Evolutionary conservation across 768 basidiomycete genomes (phyloP).

Genomic region (Piloderma croceum): DNA sequence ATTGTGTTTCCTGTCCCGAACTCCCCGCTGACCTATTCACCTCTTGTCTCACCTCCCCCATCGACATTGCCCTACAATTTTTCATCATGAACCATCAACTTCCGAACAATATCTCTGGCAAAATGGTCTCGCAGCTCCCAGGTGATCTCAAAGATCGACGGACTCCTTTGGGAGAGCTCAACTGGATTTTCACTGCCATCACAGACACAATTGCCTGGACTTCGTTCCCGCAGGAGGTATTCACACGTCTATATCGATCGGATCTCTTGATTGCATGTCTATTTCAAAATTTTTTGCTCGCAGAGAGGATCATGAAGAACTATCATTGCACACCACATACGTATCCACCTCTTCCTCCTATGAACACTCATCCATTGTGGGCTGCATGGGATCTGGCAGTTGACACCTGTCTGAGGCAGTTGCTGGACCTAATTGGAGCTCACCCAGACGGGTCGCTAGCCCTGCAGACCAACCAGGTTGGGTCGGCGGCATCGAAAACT

Average conservation of each 20-base stretch:
- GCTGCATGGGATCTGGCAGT: constrained; percentile 97
- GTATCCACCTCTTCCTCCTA: constrained; percentile 83
- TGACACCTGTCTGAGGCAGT: constrained; percentile 86
- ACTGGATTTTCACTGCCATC: constrained; percentile 99
- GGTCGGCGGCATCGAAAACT: constrained; percentile 17
- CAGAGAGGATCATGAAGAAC: constrained; percentile 96
- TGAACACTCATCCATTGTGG: constrained; percentile 97
- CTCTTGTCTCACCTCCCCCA: constrained; percentile 94
- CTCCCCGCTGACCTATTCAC: constrained; percentile 97
- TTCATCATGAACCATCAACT: constrained; percentile 89
- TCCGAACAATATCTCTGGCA: constrained; percentile 71
- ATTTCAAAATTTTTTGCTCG: constrained; percentile 95
- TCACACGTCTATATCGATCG: constrained; percentile 90
- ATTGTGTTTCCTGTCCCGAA: constrained; percentile 93
- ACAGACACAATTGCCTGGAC: constrained; percentile 99
- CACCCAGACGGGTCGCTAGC: constrained; percentile 16
- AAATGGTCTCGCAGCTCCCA: constrained; percentile 92
- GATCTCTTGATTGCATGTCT: constrained; percentile 94
- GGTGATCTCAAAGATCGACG: constrained; percentile 95
- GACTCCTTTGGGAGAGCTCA: constrained; percentile 96
- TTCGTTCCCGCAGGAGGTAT: constrained; percentile 87
- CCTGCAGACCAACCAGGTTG: background rate
- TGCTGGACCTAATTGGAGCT: constrained; percentile 72
- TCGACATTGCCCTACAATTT: constrained; percentile 93
- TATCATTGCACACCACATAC: constrained; percentile 97